These are phyloP conservation scores for Claviceps pazoutovae DNA, from an alignment of 2,329 filamentous ascomycete species.

Conservation along the genomic window DNA sequence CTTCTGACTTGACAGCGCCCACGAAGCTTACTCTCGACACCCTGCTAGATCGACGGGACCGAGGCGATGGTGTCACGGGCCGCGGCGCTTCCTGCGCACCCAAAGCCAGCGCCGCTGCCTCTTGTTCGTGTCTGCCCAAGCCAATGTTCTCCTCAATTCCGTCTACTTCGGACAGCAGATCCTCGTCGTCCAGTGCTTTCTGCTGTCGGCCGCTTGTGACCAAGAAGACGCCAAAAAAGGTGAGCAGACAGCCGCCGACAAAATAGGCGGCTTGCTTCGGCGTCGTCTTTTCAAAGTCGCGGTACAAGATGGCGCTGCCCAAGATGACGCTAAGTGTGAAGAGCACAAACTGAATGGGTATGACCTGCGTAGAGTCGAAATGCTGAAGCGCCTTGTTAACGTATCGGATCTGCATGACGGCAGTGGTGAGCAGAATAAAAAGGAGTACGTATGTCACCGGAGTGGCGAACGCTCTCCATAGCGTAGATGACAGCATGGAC, in stretches of 20 bases:
- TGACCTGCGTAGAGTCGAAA: conserved; percentile 95
- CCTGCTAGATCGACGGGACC: conserved; percentile 34
- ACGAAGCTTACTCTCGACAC: conserved; percentile 32
- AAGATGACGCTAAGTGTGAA: conserved; percentile 94
- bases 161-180: conserved; percentile 38
- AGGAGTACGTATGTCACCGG: conserved; percentile 84
- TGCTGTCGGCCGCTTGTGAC: conserved; percentile 73
- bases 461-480: conserved; percentile 80
- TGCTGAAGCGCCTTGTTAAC: conserved; percentile 77
- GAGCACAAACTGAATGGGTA: conserved; percentile 91
- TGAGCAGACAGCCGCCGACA: conserved; percentile 76
- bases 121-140: conserved; percentile 35
- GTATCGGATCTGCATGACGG: conserved; percentile 94
- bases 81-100: conserved; percentile 10
- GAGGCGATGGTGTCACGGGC: conserved; percentile 12
- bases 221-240: conserved; percentile 92
- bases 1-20: conserved; percentile 23
- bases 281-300: conserved; percentile 81
- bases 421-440: conserved; percentile 65
- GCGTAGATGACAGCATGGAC: conserved; percentile 80
- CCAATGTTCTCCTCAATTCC: conserved; percentile 51
- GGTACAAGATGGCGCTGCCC: conserved; percentile 83
- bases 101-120: conserved; percentile 4
- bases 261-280: conserved; percentile 67
- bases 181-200: conserved; percentile 43